phyloP scores from a whole-genome alignment of 2,329 filamentous ascomycete species.

The Talaromyces pinophilus region DNA sequence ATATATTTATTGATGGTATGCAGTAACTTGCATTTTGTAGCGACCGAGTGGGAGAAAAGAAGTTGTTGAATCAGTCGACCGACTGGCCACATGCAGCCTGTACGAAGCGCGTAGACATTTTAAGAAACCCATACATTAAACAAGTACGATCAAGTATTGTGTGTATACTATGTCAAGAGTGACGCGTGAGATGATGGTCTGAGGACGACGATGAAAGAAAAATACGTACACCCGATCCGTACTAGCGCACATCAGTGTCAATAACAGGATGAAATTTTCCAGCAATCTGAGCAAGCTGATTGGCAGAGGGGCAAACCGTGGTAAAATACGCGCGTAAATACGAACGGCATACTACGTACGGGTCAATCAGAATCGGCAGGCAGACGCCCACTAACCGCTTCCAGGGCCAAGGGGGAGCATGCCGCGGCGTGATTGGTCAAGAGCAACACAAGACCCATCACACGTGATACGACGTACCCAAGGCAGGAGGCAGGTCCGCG shows the following conservation, averaged over 20 bases:
- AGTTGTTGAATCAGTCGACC: background rate
- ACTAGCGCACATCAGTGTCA: background rate
- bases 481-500: constrained; percentile 24
- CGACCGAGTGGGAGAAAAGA: background rate
- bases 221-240: background rate
- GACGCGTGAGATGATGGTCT: background rate
- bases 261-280: constrained; percentile 5
- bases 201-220: background rate
- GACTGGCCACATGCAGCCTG: background rate
- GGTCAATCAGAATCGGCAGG: background rate
- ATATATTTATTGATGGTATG: background rate
- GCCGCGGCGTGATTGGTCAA: constrained; percentile 4
- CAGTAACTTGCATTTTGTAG: background rate
- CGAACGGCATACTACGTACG: background rate
- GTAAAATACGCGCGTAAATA: background rate
- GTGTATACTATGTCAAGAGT: too few relatives aligned
- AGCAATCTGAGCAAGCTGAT: background rate
- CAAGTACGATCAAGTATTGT: background rate
- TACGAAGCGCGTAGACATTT: background rate
- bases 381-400: constrained; percentile 3
- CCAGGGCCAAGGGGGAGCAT: background rate
- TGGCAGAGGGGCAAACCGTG: background rate
- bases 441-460: background rate
- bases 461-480: constrained; percentile 14
- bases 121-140: background rate